Evolutionary conservation across 2,329 filamentous ascomycete species (phyloP), one percentile per base, ranked within the genome.

Genomic region (Penicillium sp.): DNA sequence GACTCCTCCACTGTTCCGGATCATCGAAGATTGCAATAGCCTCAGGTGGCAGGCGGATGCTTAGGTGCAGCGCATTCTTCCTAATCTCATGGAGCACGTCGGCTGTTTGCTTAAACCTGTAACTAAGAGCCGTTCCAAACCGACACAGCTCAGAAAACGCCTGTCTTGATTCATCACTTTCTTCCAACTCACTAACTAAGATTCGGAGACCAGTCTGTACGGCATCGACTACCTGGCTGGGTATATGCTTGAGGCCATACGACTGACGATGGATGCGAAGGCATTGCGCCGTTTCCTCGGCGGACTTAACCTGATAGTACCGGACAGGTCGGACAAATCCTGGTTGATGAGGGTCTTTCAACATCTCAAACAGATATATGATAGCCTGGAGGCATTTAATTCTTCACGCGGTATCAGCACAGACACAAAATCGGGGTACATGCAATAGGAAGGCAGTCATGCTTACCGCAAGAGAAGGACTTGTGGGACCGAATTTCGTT

Each of bases 381-480:
- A 63, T 62, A 10, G 57, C 59, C 31, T 70, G 62, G 46, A 71
- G 61, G 33, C 58, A 72, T 54, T 65, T 66, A 19, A 72, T 66
- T 48, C 71, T 72, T 59, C 31, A 39, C 10, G 25, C 3, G 4
- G 13, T 10, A 33, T 68, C 46, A 70, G 59, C 33, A 49, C 16
- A 33, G 16, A 23, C 38, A n/a, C 15, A 44, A 25, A 44, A 25
- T 27, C 38, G 19, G 15, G 29, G 9, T 23, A 13, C 19, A 36
- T 15, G 15, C 3, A 34, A 34, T 10, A 48, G n/a, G 8, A 21
- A 38, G 11, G n/a, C 9, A 34, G 13, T 23, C 16, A 16, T 50
- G 10, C 68, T 69, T 68, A 74, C 71, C 67, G 64, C 49, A 72
- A 44, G 25, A 68, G 60, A 27, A 72, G 45, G 4, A 69, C 46